Base-by-base conservation (phyloP, 2,329 filamentous ascomycete species). In the Bipolaris sorokiniana region DNA sequence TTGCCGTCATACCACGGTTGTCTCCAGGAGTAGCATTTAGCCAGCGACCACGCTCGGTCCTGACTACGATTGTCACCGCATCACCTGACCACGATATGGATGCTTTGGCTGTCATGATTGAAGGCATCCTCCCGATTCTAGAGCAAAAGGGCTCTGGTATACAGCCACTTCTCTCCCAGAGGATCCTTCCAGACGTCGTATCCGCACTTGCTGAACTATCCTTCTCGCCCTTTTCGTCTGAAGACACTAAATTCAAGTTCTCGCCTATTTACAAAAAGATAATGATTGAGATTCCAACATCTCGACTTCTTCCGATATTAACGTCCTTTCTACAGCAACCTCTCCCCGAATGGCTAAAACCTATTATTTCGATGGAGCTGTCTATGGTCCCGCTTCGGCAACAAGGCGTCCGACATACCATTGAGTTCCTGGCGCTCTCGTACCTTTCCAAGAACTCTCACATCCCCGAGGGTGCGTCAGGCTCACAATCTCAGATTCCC, bases 371-470 rank as follows among this genome's bases (percentile, higher is more conserved):
- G 64, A 80, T 80, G 54, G 79, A 83, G 11, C 79, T 91, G 42
- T 86, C 87, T 1, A 70, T 80, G 11, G 68, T 91, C 9, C 88
- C 89, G 1, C 78, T 90, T 23, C 81, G 88, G 3, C 76, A 79
- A 2, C 82, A 86, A 59, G 89, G 89, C 16, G 86, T 91, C 13
- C 83, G 88, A 33, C 83, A 85, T 23, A 88, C 86, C 0, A 80
- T 91, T 59, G 88, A 91, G 68, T 91, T 91, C 67, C 81, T 91
- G 34, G 88, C 90, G 55, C 83, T 88, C 1, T 86, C 90, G 6
- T 88, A 90, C 59, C 84, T 88, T 0, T 70, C 70, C 5, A 69
- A 75, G 42, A 74, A 75, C 81, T 83, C 59, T 80, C 78, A 62
- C 75, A 77, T 54, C 73, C 75, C 63, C 51, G 51, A 68, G 31